phyloP scores from a whole-genome alignment of 176 grass and related monocot species.

The Juncus effusus region DNA sequence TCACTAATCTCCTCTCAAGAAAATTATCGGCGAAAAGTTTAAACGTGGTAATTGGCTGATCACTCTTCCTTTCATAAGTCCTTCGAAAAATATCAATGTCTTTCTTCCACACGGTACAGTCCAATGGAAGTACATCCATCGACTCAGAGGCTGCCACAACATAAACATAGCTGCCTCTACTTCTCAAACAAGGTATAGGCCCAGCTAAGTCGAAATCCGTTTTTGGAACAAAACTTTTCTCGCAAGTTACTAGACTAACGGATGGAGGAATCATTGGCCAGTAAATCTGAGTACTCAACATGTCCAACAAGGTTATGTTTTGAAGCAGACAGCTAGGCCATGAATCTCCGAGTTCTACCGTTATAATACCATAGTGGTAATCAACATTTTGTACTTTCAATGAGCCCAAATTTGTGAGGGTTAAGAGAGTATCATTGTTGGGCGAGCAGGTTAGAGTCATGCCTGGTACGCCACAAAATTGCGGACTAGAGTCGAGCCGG shows the following conservation, averaged over 20 bases:
- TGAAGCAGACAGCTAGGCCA: neutral
- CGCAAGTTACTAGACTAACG: conserved; percentile 30
- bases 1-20: conserved; percentile 19
- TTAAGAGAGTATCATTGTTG: conserved; percentile 26
- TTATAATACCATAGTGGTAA: conserved; percentile 11
- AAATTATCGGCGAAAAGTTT: neutral
- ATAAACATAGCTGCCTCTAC: conserved; percentile 27
- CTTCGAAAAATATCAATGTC: neutral
- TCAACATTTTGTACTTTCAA: conserved; percentile 35
- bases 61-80: neutral
- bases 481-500: conserved; percentile 4
- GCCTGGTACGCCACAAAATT: conserved; percentile 22
- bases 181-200: conserved; percentile 26
- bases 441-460: conserved; percentile 48
- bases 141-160: neutral
- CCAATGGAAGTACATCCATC: conserved; percentile 33
- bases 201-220: neutral
- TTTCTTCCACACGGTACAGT: conserved; percentile 25
- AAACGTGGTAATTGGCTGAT: neutral
- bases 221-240: conserved; percentile 4
- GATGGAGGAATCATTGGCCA: rapidly evolving
- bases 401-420: conserved; percentile 29
- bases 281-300: conserved; percentile 28
- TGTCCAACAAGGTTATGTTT: conserved; percentile 17
- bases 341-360: neutral